phyloP scores from a whole-genome alignment of 345 rosid genomes.

The Rhodamnia argentea region DNA sequence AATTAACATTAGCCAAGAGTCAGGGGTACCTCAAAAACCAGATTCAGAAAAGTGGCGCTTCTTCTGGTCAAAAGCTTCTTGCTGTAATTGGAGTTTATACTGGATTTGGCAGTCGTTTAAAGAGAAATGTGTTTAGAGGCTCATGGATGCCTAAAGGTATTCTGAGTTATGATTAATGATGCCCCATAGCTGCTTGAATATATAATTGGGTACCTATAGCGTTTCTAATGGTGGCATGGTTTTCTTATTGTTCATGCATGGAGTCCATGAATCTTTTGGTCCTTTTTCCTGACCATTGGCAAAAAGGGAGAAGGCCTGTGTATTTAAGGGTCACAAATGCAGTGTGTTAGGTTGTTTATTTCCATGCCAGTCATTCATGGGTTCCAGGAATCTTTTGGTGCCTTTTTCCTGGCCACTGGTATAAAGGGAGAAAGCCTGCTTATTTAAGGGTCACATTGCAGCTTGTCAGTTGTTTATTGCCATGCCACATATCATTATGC shows the following conservation, averaged over 20 bases:
- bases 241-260: neutral
- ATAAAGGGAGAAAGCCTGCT: neutral
- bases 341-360: neutral
- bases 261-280: neutral
- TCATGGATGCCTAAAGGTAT: conserved; percentile 96
- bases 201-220: neutral
- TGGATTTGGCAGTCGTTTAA: conserved; percentile 85
- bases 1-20: conserved; percentile 84
- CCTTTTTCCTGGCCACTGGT: neutral
- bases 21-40: conserved; percentile 66
- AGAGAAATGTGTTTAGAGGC: conserved; percentile 70
- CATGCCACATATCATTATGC: neutral
- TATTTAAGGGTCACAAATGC: neutral
- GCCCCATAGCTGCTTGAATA: neutral
- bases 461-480: neutral
- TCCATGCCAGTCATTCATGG: neutral
- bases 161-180: neutral
- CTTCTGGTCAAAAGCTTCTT: conserved; percentile 50
- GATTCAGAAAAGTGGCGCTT: conserved; percentile 27
- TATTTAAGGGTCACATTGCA: neutral
- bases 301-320: neutral
- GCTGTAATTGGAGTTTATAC: conserved; percentile 93
- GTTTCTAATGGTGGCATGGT: neutral
- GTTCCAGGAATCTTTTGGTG: neutral
- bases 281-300: neutral